These are phyloP conservation scores for Thelonectria rubi DNA, from an alignment of 2,329 filamentous ascomycete species.

Conservation along the genomic window DNA sequence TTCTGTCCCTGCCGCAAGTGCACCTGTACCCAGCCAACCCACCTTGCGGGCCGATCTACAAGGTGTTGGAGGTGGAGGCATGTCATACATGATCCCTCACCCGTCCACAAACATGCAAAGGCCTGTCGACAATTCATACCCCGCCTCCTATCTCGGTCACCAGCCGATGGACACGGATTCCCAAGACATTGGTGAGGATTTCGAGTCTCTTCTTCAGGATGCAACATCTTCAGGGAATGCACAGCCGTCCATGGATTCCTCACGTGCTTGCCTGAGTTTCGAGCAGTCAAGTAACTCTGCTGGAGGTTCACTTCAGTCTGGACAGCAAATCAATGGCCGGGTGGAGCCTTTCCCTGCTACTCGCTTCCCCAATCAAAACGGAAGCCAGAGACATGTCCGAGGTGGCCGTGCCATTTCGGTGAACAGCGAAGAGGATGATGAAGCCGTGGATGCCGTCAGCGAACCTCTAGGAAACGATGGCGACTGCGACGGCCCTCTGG, in stretches of 20 bases:
- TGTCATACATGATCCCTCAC: conserved; percentile 34
- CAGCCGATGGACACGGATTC: neutral
- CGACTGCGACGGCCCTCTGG: neutral
- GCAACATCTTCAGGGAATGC: conserved; percentile 27
- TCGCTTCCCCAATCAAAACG: conserved; percentile 9
- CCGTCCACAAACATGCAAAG: conserved; percentile 26
- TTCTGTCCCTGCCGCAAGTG: conserved; percentile 2
- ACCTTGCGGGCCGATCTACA: conserved; percentile 34
- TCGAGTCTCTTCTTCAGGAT: conserved; percentile 19
- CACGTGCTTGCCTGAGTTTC: conserved; percentile 30
- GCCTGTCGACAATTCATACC: conserved; percentile 19
- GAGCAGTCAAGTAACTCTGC: conserved; percentile 27
- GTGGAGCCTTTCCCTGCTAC: neutral
- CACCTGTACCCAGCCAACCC: conserved; percentile 19
- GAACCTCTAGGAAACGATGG: neutral
- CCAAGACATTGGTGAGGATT: conserved; percentile 20
- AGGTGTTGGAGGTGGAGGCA: conserved; percentile 44
- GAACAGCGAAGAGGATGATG: neutral
- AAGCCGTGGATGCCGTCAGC: neutral
- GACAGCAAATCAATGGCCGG: neutral
- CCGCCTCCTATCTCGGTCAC: conserved; percentile 13
- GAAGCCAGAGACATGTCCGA: neutral
- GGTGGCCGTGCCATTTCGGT: neutral
- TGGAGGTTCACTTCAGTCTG: conserved; percentile 5
- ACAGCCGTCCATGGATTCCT: conserved; percentile 25